Evolutionary conservation across 1,139 yeast species (phyloP).

Genomic region (Pneumocystis canis): DNA sequence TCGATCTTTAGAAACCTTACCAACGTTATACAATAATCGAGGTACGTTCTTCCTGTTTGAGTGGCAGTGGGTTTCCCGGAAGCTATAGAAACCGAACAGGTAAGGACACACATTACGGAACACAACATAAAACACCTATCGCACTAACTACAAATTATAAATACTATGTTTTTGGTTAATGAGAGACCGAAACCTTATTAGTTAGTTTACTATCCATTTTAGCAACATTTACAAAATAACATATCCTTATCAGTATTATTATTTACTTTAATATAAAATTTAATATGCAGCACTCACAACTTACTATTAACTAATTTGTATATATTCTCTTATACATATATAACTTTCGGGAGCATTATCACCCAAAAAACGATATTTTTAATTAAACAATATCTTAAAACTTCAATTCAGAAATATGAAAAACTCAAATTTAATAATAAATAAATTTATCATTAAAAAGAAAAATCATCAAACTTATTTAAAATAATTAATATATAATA

Average conservation of each 20-base stretch:
- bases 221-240: background rate
- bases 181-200: background rate
- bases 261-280: background rate
- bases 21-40: background rate
- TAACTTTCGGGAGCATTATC: too few species aligned
- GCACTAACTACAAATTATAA: background rate
- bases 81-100: background rate
- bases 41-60: background rate
- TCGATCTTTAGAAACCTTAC: background rate
- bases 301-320: background rate
- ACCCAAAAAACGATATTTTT: too few species aligned
- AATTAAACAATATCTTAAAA: background rate
- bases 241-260: background rate
- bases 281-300: too few species aligned
- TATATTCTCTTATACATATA: too few species aligned
- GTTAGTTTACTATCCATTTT: background rate
- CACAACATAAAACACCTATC: background rate
- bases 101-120: background rate
- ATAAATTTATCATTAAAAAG: background rate
- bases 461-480: background rate
- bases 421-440: background rate
- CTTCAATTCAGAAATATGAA: background rate
- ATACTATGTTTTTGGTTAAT: too few species aligned
- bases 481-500: background rate
- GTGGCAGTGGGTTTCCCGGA: background rate